Evolutionary conservation across 352 stramenopile genomes (phyloP).

Genomic region (Phytophthora constricta): DNA sequence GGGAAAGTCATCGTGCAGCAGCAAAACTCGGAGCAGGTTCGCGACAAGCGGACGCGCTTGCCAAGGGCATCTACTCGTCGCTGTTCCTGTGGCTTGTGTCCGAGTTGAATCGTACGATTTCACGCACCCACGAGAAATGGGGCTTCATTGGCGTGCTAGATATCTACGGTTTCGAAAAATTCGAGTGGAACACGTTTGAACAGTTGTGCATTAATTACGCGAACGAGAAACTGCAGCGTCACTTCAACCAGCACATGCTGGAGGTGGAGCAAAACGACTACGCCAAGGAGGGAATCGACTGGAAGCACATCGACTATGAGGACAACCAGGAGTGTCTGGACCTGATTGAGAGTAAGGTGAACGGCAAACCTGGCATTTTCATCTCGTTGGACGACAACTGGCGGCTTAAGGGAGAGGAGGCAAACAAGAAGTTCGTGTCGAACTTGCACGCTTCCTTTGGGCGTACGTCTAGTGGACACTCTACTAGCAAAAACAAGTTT

Average conservation of each 20-base stretch:
- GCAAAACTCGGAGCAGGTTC: conserved; percentile 88
- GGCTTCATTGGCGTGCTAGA: conserved; percentile 96
- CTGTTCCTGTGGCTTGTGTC: conserved; percentile 92
- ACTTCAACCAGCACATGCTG: conserved; percentile 97
- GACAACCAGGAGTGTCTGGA: conserved; percentile 95
- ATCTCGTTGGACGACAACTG: conserved; percentile 95
- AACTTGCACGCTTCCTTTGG: conserved; percentile 89
- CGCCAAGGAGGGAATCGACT: conserved; percentile 95
- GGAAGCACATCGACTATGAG: conserved; percentile 93
- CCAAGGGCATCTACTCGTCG: conserved; percentile 94
- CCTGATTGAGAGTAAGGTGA: conserved; percentile 92
- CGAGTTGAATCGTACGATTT: conserved; percentile 92
- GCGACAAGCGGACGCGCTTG: conserved; percentile 90
- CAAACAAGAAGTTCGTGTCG: conserved; percentile 92
- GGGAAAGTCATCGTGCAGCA: conserved; percentile 92
- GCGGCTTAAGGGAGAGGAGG: conserved; percentile 94
- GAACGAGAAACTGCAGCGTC: conserved; percentile 95
- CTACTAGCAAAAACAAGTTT: conserved; percentile 81
- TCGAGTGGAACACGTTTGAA: conserved; percentile 96
- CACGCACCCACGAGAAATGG: conserved; percentile 79
- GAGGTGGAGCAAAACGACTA: conserved; percentile 98
- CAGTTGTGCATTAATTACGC: conserved; percentile 97
- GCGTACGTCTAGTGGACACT: conserved; percentile 58
- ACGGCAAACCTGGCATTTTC: conserved; percentile 93
- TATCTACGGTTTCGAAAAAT: conserved; percentile 98